phyloP scores from a whole-genome alignment of 1,139 yeast genomes.

The Petasospora fabianii region DNA sequence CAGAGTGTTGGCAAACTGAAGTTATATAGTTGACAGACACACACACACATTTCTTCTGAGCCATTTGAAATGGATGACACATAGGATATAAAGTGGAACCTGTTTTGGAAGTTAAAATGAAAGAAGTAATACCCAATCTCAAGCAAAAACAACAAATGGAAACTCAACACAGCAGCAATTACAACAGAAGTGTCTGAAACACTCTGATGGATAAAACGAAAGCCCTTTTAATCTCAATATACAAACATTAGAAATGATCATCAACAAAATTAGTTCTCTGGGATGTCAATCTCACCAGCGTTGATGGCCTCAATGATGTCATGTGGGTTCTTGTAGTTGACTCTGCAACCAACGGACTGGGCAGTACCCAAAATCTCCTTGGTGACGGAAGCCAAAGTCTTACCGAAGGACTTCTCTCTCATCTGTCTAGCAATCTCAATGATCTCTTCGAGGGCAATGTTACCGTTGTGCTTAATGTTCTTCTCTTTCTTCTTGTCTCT shows the following conservation, averaged over 20 bases:
- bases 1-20: constrained; percentile 92
- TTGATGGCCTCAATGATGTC: constrained; percentile 96
- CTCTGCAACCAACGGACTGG: constrained; percentile 98
- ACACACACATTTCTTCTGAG: constrained; percentile 1
- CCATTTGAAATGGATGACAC: constrained; percentile 1
- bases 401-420: constrained; percentile 98
- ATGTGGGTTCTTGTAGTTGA: constrained; percentile 99
- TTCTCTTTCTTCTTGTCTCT: constrained; percentile 99
- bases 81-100: constrained; percentile 2
- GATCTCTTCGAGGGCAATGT: constrained; percentile 96
- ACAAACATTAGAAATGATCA: constrained; percentile 20
- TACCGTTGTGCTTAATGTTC: constrained; percentile 99
- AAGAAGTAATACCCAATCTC: not conserved
- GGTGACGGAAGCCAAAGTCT: constrained; percentile 92
- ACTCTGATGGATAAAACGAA: constrained; percentile 7
- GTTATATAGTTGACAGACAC: constrained; percentile 2
- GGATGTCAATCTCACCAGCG: constrained; percentile 97
- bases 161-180: constrained; percentile 2
- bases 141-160: not conserved
- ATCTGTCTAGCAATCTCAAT: constrained; percentile 96
- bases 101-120: constrained; percentile 5
- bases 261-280: constrained; percentile 61
- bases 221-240: constrained; percentile 20
- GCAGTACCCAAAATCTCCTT: constrained; percentile 99
- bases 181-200: constrained; percentile 9